Evolutionary conservation across 1,139 yeast genomes (phyloP).

Genomic region (Suhomyces panamericanus): DNA sequence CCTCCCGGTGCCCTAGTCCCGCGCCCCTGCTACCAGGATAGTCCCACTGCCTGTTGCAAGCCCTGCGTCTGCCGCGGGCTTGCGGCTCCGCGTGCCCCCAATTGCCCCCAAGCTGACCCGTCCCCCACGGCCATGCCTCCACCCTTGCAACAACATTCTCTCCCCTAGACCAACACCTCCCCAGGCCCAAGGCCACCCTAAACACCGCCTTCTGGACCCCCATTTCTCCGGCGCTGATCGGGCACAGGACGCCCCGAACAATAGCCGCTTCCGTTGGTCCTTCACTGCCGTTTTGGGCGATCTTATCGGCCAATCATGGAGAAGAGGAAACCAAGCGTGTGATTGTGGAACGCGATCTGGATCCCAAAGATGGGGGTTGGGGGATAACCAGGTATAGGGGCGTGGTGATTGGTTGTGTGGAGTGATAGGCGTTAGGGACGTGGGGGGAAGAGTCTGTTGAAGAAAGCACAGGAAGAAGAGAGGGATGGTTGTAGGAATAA

Average conservation of each 20-base stretch:
- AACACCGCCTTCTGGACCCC: too few species aligned
- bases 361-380: not conserved
- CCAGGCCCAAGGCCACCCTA: not conserved
- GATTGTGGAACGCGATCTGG: not conserved
- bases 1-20: not conserved
- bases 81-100: not conserved
- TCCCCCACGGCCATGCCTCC: too few species aligned
- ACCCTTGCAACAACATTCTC: not conserved
- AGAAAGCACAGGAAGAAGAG: too few species aligned
- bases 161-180: not conserved
- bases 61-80: not conserved
- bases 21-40: not conserved
- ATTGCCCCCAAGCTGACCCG: too few species aligned
- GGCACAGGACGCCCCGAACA: slow-evolving; percentile 2
- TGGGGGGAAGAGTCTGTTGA: too few species aligned
- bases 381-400: not conserved
- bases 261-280: slow-evolving; percentile 10
- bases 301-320: slow-evolving; percentile 7
- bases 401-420: not conserved
- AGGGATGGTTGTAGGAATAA: too few species aligned
- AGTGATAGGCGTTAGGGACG: not conserved
- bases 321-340: not conserved
- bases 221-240: not conserved
- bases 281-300: slow-evolving; percentile 1
- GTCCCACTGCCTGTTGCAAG: not conserved